Base-by-base conservation (phyloP, 257 asterid species). In the Capsicum pubescens region DNA sequence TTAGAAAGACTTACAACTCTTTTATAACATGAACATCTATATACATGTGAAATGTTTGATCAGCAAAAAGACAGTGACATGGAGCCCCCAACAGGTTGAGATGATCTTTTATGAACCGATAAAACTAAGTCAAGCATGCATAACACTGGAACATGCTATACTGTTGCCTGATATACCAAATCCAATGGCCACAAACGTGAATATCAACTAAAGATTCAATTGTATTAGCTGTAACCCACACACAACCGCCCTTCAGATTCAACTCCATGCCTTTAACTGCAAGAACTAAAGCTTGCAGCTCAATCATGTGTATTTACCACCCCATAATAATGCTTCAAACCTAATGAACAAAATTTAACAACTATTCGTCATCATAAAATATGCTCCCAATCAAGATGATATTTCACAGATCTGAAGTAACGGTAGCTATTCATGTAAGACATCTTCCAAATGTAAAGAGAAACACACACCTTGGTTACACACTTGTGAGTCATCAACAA, bases 271-370 rank as follows among this genome's bases (percentile, higher is more conserved):
- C 81, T 50, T 74, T 21, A 74, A 50, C 81, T n/a, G 39, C 61
- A 74, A 74, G 61, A 21, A 52, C 1, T 21, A 7, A 12, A 21
- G 21, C 60, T 74, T 13, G 81, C 21, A 50, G 81, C 21, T 13
- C 81, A 50, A 52, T 52, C 61, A 74, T 21, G 81, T 74, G 21
- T 50, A 50, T 52, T 74, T 32, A 74, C 81, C 44, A 74, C 61
- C 52, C 46, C 44, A 52, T 46, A 52, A 50, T 15, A 46, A 21
- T 52, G 58, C n/a, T 48, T 72, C 59, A n/a, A 48, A 72, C 56
- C 80, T 39, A 48, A 72, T 3, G 42, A 72, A 74, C 14, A 74
- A 74, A 8, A 74, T 52, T 63, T 74, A 74, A 74, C 21, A 21
- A 21, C 61, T 50, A 74, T 26, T 50, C 19, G 5, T 19, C 81